Evolutionary conservation across 108 stramenopile genomes (phyloP).

Genomic region (Cyclotella atomus): DNA sequence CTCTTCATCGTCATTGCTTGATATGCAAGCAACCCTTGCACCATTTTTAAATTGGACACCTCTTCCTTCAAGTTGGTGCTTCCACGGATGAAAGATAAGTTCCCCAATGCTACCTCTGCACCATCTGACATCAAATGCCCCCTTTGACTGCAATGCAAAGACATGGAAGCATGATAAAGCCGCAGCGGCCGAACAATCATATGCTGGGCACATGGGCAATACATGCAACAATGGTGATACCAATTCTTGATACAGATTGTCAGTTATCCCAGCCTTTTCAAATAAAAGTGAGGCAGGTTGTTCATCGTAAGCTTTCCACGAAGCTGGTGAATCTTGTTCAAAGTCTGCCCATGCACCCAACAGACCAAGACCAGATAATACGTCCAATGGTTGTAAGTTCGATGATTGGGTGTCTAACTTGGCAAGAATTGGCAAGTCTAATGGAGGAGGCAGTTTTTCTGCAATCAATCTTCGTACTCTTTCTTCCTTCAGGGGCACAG

Average conservation of each 20-base stretch:
- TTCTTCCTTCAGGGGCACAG: constrained; percentile 17
- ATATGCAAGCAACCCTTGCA: constrained; percentile 61
- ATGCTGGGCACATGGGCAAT: constrained; percentile 82
- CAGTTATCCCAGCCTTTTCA: constrained; percentile 65
- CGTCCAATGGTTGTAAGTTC: constrained; percentile 46
- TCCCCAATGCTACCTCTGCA: constrained; percentile 74
- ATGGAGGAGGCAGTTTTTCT: constrained; percentile 65
- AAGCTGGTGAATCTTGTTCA: constrained; percentile 70
- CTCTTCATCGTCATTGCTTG: constrained; percentile 14
- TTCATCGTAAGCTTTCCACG: constrained; percentile 72
- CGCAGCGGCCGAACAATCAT: constrained; percentile 88
- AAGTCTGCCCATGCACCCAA: constrained; percentile 82
- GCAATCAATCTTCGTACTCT: constrained; percentile 48
- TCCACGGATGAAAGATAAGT: constrained; percentile 82
- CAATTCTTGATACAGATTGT: constrained; percentile 64
- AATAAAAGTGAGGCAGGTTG: constrained; percentile 77
- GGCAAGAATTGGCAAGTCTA: constrained; percentile 76
- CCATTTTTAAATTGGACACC: constrained; percentile 65
- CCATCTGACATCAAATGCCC: constrained; percentile 91
- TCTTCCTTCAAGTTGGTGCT: constrained; percentile 41
- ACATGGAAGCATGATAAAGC: constrained; percentile 87
- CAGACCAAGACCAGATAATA: constrained; percentile 67
- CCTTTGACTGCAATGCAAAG: constrained; percentile 82
- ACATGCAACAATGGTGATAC: constrained; percentile 83
- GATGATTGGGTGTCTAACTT: constrained; percentile 53